Evolutionary conservation across 768 basidiomycete species (phyloP), one percentile per base, ranked within the genome.

Genomic region (Pseudohyphozyma bogoriensis): DNA sequence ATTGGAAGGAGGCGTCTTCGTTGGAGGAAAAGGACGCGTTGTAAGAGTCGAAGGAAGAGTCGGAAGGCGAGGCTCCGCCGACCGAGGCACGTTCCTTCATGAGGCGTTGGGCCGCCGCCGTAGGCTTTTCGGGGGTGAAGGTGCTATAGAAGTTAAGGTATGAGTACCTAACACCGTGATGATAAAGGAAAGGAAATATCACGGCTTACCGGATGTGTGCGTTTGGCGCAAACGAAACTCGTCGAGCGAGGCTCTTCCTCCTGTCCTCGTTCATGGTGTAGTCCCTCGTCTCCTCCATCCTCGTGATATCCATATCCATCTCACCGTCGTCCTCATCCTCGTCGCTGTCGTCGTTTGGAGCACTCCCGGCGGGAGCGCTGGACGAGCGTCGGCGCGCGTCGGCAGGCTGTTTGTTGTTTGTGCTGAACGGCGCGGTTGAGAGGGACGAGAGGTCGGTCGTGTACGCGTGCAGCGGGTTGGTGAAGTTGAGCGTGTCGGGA

Each of bases 151-250:
- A 3, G 2, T 6, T 0, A 1, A 42, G 20, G 28, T 7, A 6
- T 24, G n/a, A n/a, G n/a, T n/a, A n/a, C n/a, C n/a, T n/a, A n/a
- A 31, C 39, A 31, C 24, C 0, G 9, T 26, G 24, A 32, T 12
- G 1, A 13, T n/a, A n/a, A 31, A 12, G n/a, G 11, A 22, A 29
- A 11, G 20, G 32, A 11, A 40, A 35, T 24, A 15, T 55, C 7
- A 29, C 13, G 24, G 40, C 60, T 20, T 22, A 64, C 66, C 68
- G 55, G 29, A 70, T 55, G n/a, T 67, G 62, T 9, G 69, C 68
- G 26, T 40, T 52, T 0, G 69, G 64, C 2, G 69, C 69, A 36
- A 69, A 70, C 49, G 58, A 60, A 33, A 70, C 69, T 32, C 69
- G 36, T 7, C 69, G 51, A 20, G 37, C 51, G 44, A 51, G 53